Percentiles rank a stretch among this genome's conserved stretches.
Conservation (phyloP, 1,284 basidiomycete genomes). For the Cutaneotrichosporon curvatum region DNA sequence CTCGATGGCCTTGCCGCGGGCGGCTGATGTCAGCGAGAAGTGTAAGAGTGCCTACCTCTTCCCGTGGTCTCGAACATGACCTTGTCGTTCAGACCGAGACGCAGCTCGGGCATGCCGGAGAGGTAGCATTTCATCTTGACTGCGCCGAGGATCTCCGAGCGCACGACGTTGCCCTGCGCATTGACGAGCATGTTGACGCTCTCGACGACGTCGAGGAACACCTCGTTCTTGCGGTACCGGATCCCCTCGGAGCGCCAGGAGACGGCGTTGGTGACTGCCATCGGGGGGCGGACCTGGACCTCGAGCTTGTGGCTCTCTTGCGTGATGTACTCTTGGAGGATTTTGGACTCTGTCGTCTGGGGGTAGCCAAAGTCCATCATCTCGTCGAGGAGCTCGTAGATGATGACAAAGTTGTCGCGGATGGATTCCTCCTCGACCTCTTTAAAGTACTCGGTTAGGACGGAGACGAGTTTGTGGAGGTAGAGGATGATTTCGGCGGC, state of each 20-base stretch:
- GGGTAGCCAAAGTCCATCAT: slow-evolving; percentile 99
- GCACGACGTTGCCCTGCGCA: slow-evolving; percentile 91
- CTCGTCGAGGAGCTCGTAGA: slow-evolving; percentile 95
- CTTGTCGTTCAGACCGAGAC: slow-evolving; percentile 96
- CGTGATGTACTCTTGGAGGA: slow-evolving; percentile 92
- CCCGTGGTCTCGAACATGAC: slow-evolving; percentile 99
- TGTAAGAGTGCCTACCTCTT: slow-evolving; percentile 46
- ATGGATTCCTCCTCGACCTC: slow-evolving; percentile 99
- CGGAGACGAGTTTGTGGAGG: slow-evolving; percentile 73
- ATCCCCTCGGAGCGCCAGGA: slow-evolving; percentile 98
- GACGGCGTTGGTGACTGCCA: slow-evolving; percentile 97
- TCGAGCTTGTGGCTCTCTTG: slow-evolving; percentile 99
- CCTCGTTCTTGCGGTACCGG: slow-evolving; percentile 97
- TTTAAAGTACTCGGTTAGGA: slow-evolving; percentile 95
- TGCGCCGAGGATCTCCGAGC: slow-evolving; percentile 93
- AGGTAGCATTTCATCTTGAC: slow-evolving; percentile 99
- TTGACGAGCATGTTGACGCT: slow-evolving; percentile 96
- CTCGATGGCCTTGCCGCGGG: slow-evolving; percentile 95
- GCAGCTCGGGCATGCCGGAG: slow-evolving; percentile 95
- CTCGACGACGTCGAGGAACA: slow-evolving; percentile 97
- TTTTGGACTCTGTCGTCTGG: slow-evolving; percentile 99
- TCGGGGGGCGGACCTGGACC: slow-evolving; percentile 89
- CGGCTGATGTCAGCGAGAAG: slow-evolving; percentile 53
- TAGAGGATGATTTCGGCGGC: slow-evolving; percentile 95
- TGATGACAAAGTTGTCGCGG: slow-evolving; percentile 96